A percentile compares a stretch with the other conserved stretches of the same genome.
Conservation (phyloP, 2,329 filamentous ascomycete species). For the Niveomyces coronatus region DNA sequence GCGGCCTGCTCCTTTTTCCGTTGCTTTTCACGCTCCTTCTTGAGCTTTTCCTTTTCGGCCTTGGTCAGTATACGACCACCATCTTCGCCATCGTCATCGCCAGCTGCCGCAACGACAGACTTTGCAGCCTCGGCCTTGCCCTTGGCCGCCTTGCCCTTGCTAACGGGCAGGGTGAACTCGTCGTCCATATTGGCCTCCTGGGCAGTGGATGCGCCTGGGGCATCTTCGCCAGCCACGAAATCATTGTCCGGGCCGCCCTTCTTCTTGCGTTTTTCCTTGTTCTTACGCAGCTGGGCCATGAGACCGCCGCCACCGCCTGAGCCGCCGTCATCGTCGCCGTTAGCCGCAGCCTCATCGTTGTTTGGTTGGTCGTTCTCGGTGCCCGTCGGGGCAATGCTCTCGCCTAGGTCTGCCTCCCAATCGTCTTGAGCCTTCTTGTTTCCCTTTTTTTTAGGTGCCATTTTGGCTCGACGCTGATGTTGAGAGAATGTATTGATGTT, state of each 20-base stretch:
- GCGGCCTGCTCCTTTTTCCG: constrained; percentile 95
- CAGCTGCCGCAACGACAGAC: constrained; percentile 34
- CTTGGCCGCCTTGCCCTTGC: constrained; percentile 56
- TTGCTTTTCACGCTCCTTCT: constrained; percentile 97
- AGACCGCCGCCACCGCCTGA: constrained; percentile 53
- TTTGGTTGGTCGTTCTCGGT: constrained; percentile 29
- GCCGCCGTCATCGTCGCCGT: constrained; percentile 43
- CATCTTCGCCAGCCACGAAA: constrained; percentile 58
- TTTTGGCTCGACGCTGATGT: constrained; percentile 36
- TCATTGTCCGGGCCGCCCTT: constrained; percentile 64
- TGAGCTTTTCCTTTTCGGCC: constrained; percentile 96
- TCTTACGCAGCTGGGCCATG: constrained; percentile 72
- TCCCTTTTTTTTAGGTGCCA: constrained; percentile 91
- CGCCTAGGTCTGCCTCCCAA: constrained; percentile 90
- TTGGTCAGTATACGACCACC: constrained; percentile 76
- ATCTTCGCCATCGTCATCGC: constrained; percentile 42
- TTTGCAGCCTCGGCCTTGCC: constrained; percentile 31
- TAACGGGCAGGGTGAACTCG: constrained; percentile 74
- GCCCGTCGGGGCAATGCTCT: constrained; percentile 55
- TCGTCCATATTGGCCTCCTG: constrained; percentile 75
- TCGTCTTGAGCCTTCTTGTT: constrained; percentile 78
- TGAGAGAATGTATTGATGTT: not conserved
- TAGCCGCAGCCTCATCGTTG: constrained; percentile 39
- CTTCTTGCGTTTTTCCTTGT: constrained; percentile 81
- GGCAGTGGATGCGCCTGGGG: constrained; percentile 22